Base-by-base conservation (phyloP, 169 alveolate genomes). In the Eimeria falciformis region DNA sequence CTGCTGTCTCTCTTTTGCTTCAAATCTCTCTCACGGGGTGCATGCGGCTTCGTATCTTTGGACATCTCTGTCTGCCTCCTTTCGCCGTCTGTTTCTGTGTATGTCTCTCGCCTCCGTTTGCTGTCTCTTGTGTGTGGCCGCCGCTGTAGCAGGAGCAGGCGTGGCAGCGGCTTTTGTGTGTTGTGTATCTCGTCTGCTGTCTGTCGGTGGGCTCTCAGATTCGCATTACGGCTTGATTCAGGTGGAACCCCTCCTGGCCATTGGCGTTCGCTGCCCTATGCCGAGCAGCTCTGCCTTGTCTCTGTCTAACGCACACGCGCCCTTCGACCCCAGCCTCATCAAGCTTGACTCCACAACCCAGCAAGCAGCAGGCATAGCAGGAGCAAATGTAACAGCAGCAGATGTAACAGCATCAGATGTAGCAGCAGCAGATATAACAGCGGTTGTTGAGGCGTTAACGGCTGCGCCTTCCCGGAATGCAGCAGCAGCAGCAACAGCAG, bases 221-320 rank as follows among this genome's bases (percentile, higher is more conserved):
- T 12, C n/a, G n/a, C 81, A 25, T 17, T 69, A 69, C 43, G 81
- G 81, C 47, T 18, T 69, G 17, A 33, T 69, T 9, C 81, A 69
- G 47, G 47, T 69, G n/a, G 18, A 25, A 14, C 81, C 81, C 27
- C 81, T 69, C 23, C 47, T 69, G 47, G 43, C 53, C 43, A 17
- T 69, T 7, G 47, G 33, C 43, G 9, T 69, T 23, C 27, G 12
- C 27, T 62, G 73, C 73, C 73, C 12, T 9, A 1, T 17, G 37
- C n/a, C n/a, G 73, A 17, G 40, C n/a, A 62, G 25, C 73, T 4
- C 23, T 7, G 73, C 73, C 73, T 23, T 23, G 23, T 27, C 29
- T 7, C 40, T 18, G 23, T 37, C 17, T 37, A 27, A 12, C n/a
- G 33, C 33, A 62, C 3, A 12, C 40, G 37, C 29, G 73, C 73